A percentile compares a stretch with the other conserved stretches of the same genome.
Evolutionary conservation across 495 filamentous ascomycete species (phyloP).

Genomic region (Aspergillus sclerotiicarbonarius): DNA sequence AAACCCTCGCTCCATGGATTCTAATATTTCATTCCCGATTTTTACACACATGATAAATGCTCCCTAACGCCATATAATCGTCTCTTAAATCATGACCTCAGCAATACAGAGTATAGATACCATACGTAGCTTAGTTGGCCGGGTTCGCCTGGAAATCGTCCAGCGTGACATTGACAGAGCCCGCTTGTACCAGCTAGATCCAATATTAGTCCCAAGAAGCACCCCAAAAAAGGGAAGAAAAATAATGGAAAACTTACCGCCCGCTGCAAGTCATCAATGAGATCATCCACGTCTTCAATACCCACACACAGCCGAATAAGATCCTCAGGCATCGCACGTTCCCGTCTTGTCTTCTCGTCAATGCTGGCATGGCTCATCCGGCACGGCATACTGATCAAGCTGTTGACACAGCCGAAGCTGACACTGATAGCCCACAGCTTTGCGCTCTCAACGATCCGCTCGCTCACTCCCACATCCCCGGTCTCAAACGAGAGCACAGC

Average conservation of each 20-base stretch:
- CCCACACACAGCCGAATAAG: slow-evolving; percentile 93
- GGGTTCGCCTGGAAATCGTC: slow-evolving; percentile 65
- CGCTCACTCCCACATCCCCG: slow-evolving; percentile 73
- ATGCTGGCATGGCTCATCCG: slow-evolving; percentile 99
- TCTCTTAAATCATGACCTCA: neutral
- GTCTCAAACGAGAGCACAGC: slow-evolving; percentile 97
- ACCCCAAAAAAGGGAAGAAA: slow-evolving; percentile 1
- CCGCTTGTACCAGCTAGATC: slow-evolving; percentile 81
- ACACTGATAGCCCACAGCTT: slow-evolving; percentile 93
- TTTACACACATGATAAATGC: neutral
- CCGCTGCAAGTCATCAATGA: slow-evolving; percentile 87
- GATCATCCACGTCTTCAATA: slow-evolving; percentile 89
- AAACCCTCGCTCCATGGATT: too few relatives aligned
- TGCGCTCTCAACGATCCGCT: slow-evolving; percentile 91
- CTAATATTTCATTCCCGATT: too few relatives aligned
- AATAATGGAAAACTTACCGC: slow-evolving; percentile 66
- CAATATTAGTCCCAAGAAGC: slow-evolving; percentile 19
- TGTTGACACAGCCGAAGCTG: slow-evolving; percentile 97
- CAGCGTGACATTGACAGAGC: slow-evolving; percentile 79
- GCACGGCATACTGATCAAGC: slow-evolving; percentile 97
- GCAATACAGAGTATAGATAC: too few relatives aligned
- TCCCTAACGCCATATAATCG: neutral
- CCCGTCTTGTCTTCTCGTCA: slow-evolving; percentile 85
- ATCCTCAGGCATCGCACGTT: slow-evolving; percentile 92
- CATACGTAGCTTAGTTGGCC: neutral